Percentiles rank a stretch among this genome's conserved stretches.
phyloP scores from a whole-genome alignment of 2,329 filamentous ascomycete species.

The Aspergillus unguis region DNA sequence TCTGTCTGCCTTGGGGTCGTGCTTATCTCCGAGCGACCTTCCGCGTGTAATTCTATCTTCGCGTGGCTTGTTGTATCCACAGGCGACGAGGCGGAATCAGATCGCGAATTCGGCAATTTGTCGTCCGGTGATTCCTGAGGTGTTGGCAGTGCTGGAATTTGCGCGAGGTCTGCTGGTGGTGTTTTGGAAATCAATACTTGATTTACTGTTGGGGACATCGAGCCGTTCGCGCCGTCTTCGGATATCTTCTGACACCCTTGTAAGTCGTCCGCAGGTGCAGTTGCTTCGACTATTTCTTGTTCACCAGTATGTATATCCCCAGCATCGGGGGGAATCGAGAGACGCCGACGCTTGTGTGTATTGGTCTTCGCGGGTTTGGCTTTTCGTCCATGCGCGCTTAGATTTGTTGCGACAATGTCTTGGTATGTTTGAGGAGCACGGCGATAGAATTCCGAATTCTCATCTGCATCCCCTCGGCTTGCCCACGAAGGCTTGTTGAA shows the following conservation, averaged over 20 bases:
- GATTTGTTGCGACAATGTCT: constrained; percentile 44
- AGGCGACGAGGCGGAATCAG: not conserved
- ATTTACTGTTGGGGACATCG: not conserved
- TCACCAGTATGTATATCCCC: not conserved
- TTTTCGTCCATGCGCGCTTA: constrained; percentile 31
- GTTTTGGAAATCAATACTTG: not conserved
- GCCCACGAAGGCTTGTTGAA: constrained; percentile 57
- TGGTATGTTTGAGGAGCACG: constrained; percentile 47
- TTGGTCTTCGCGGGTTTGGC: constrained; percentile 9
- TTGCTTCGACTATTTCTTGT: not conserved
- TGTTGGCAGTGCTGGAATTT: not conserved
- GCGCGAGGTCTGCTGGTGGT: not conserved
- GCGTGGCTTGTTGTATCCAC: not conserved
- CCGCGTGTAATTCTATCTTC: not conserved
- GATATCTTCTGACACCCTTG: too few species aligned
- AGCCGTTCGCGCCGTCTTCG: too few species aligned
- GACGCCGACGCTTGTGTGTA: constrained; percentile 23
- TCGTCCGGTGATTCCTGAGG: not conserved
- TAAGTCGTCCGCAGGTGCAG: not conserved
- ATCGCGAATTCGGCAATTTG: not conserved
- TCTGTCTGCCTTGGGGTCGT: not conserved
- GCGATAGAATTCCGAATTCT: constrained; percentile 46
- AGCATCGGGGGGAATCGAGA: constrained; percentile 16
- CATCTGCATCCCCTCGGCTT: constrained; percentile 34
- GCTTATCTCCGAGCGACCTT: not conserved